A percentile compares a stretch with the other conserved stretches of the same genome.
Evolutionary conservation across 1,284 basidiomycete genomes (phyloP).

Genomic region (Prillingera fragicola): DNA sequence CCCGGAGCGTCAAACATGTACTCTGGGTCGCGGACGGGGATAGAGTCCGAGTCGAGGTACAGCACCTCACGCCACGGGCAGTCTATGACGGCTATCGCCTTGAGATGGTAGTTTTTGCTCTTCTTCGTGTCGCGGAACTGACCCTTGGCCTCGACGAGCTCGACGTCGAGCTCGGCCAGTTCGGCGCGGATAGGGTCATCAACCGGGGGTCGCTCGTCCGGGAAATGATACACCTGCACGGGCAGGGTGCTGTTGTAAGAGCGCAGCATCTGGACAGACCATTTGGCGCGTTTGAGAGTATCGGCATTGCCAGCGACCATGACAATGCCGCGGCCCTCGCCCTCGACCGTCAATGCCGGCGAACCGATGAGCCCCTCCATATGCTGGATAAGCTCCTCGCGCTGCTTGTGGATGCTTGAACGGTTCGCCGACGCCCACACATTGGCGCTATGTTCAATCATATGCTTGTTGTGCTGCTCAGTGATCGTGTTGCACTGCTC

Average conservation of each 20-base stretch:
- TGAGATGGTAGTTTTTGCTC: slow-evolving; percentile 50
- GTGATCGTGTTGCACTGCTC: slow-evolving; percentile 42
- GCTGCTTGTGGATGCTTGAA: slow-evolving; percentile 31
- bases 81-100: slow-evolving; percentile 50
- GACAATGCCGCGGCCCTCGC: slow-evolving; percentile 48
- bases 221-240: slow-evolving; percentile 50
- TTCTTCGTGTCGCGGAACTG: slow-evolving; percentile 39
- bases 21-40: slow-evolving; percentile 47
- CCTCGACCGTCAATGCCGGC: slow-evolving; percentile 22
- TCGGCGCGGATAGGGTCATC: slow-evolving; percentile 40
- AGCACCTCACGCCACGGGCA: slow-evolving; percentile 50
- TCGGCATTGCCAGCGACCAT: slow-evolving; percentile 53
- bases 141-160: slow-evolving; percentile 42
- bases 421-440: slow-evolving; percentile 45
- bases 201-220: slow-evolving; percentile 42
- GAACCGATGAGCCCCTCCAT: slow-evolving; percentile 31
- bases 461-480: slow-evolving; percentile 45
- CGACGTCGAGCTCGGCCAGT: slow-evolving; percentile 42
- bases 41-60: slow-evolving; percentile 50
- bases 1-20: slow-evolving; percentile 49
- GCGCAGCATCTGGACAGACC: slow-evolving; percentile 47
- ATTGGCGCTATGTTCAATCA: slow-evolving; percentile 40
- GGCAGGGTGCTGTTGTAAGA: slow-evolving; percentile 42
- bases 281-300: slow-evolving; percentile 48
- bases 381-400: slow-evolving; percentile 42